Evolutionary conservation across 2,329 filamentous ascomycete genomes (phyloP).

Genomic region (Trichophyton mentagrophytes): DNA sequence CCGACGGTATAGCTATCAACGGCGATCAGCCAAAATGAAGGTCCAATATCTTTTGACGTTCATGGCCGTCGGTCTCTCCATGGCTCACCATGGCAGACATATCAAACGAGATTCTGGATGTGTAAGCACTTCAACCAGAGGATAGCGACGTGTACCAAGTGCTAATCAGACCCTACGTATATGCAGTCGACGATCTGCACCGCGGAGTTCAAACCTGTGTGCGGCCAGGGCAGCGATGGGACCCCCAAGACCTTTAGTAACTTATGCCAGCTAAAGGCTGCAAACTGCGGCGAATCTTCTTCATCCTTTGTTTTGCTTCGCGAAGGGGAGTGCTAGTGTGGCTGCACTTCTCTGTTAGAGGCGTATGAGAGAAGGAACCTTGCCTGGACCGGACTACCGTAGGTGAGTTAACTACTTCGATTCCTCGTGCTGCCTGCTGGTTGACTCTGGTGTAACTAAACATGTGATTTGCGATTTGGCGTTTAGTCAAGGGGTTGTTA

Average conservation of each 20-base stretch:
- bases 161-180: not conserved
- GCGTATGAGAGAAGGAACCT: not conserved
- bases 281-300: not conserved
- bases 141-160: not conserved
- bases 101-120: not conserved
- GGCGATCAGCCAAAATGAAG: not conserved
- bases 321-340: not conserved
- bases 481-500: not conserved
- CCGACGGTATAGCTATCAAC: not conserved
- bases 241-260: not conserved
- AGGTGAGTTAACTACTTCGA: not conserved
- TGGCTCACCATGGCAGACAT: not conserved
- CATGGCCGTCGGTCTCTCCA: not conserved
- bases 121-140: not conserved
- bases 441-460: not conserved
- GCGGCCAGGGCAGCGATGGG: not conserved
- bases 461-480: not conserved
- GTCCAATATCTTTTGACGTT: not conserved
- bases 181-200: not conserved
- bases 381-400: not conserved
- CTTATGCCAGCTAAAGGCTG: not conserved
- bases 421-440: not conserved
- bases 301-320: not conserved
- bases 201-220: not conserved
- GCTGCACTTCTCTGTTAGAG: not conserved